A percentile compares a stretch with the other conserved stretches of the same genome.
Evolutionary conservation across 1,284 basidiomycete genomes (phyloP).

Genomic region (Chiua sp.): DNA sequence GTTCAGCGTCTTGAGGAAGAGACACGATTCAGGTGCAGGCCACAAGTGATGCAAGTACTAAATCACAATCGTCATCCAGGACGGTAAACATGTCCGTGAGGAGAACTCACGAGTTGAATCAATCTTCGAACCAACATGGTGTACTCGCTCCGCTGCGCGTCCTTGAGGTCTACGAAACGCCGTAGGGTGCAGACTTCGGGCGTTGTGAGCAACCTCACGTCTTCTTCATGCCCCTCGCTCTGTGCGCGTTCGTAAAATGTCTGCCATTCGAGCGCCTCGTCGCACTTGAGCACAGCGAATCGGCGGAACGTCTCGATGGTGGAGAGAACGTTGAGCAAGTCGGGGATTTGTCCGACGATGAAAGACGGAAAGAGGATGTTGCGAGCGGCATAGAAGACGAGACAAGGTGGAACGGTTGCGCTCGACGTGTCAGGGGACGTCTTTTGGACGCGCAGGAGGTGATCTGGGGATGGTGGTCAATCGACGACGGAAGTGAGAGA

Average conservation of each 20-base stretch:
- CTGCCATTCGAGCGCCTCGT: slow-evolving; percentile 41
- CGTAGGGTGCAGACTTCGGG: slow-evolving; percentile 19
- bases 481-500: not conserved
- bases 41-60: slow-evolving; percentile 46
- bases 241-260: slow-evolving; percentile 33
- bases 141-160: slow-evolving; percentile 39
- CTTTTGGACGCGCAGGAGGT: not conserved
- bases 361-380: slow-evolving; percentile 44
- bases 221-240: not conserved
- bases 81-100: not conserved
- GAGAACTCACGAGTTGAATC: slow-evolving; percentile 19
- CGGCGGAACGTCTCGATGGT: slow-evolving; percentile 47
- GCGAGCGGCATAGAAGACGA: slow-evolving; percentile 44
- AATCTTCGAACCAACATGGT: slow-evolving; percentile 38
- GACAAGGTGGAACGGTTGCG: slow-evolving; percentile 30
- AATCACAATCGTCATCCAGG: not conserved
- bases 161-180: slow-evolving; percentile 16
- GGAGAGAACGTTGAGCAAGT: slow-evolving; percentile 47
- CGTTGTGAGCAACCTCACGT: slow-evolving; percentile 21
- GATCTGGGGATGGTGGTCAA: slow-evolving; percentile 17
- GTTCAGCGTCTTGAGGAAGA: slow-evolving; percentile 44
- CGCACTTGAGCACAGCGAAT: slow-evolving; percentile 34
- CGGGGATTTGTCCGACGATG: slow-evolving; percentile 40
- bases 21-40: slow-evolving; percentile 37
- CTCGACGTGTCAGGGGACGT: not conserved